Percentiles rank a stretch among this genome's conserved stretches.
These are phyloP conservation scores for Vanderwaltozyma tropicalis DNA, from an alignment of 805 yeast species.

Conservation along the genomic window DNA sequence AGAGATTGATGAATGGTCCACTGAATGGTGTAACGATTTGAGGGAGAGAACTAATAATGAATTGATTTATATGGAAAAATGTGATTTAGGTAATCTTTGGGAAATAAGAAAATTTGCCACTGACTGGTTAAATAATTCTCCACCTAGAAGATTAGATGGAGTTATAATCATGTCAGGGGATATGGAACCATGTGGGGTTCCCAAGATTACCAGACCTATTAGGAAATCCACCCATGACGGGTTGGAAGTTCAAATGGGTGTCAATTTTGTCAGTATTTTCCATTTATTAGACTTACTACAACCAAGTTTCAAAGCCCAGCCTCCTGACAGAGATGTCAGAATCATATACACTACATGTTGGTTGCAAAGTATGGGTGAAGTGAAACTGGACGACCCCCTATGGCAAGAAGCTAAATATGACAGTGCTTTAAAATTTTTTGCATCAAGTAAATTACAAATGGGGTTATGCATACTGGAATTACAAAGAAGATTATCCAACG, in stretches of 20 bases:
- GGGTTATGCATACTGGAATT: slow-evolving; percentile 68
- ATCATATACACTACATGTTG: slow-evolving; percentile 71
- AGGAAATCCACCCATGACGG: slow-evolving; percentile 72
- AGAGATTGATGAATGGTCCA: slow-evolving; percentile 60
- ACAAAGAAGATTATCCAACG: slow-evolving; percentile 51
- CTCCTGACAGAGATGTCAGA: slow-evolving; percentile 90
- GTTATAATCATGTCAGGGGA: slow-evolving; percentile 83
- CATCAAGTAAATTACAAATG: slow-evolving; percentile 70
- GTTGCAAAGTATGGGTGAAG: slow-evolving; percentile 60
- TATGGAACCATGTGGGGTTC: slow-evolving; percentile 52
- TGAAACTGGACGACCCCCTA: slow-evolving; percentile 53
- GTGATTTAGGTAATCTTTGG: slow-evolving; percentile 65
- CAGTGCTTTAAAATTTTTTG: slow-evolving; percentile 68
- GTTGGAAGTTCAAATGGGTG: slow-evolving; percentile 72
- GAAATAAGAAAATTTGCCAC: slow-evolving; percentile 87
- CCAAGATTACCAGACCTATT: slow-evolving; percentile 22
- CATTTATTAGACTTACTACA: slow-evolving; percentile 69
- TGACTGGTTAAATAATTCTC: slow-evolving; percentile 81
- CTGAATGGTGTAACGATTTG: slow-evolving; percentile 70
- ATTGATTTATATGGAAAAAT: slow-evolving; percentile 81
- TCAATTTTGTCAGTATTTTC: slow-evolving; percentile 71
- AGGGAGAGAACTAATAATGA: slow-evolving; percentile 59
- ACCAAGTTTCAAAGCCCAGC: slow-evolving; percentile 83
- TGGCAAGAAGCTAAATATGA: slow-evolving; percentile 48
- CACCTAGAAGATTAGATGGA: slow-evolving; percentile 87